Conservation (phyloP, 129 eudicot species). For the Kitagawia praeruptora region DNA sequence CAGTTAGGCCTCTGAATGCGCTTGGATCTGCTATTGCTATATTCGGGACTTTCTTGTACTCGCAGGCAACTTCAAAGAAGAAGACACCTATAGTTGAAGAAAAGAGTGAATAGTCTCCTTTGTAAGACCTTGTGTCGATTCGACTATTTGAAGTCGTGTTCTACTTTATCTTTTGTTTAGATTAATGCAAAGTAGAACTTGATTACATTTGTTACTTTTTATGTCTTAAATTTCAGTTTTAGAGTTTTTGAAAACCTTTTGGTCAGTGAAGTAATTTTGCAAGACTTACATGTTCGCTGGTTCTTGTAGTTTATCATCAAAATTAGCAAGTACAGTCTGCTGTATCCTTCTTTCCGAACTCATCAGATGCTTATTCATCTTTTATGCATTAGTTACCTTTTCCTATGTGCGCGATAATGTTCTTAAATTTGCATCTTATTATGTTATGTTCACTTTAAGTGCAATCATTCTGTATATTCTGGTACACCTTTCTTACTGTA, state of each 20-base stretch:
- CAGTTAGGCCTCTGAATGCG: conserved; percentile 92
- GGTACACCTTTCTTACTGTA: neutral
- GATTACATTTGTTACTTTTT: neutral
- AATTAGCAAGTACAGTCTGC: neutral
- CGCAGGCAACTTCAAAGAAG: conserved; percentile 88
- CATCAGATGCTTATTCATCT: neutral
- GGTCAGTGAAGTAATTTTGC: neutral
- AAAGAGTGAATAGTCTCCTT: conserved; percentile 32
- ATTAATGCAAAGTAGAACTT: neutral
- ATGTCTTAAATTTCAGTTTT: neutral
- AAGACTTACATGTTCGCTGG: neutral
- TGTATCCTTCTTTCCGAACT: neutral
- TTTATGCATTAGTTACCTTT: neutral
- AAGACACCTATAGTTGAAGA: conserved; percentile 50
- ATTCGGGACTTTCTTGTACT: conserved; percentile 89
- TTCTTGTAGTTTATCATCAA: neutral
- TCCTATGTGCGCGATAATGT: neutral
- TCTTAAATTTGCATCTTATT: neutral
- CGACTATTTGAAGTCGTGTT: neutral
- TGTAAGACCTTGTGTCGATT: neutral
- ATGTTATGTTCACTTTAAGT: neutral
- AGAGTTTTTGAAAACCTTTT: neutral
- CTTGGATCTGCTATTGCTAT: conserved; percentile 96
- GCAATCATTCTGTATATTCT: neutral
- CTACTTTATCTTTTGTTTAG: neutral